Evolutionary conservation across 257 asterid genomes (phyloP).

Genomic region (Solanum chilense): DNA sequence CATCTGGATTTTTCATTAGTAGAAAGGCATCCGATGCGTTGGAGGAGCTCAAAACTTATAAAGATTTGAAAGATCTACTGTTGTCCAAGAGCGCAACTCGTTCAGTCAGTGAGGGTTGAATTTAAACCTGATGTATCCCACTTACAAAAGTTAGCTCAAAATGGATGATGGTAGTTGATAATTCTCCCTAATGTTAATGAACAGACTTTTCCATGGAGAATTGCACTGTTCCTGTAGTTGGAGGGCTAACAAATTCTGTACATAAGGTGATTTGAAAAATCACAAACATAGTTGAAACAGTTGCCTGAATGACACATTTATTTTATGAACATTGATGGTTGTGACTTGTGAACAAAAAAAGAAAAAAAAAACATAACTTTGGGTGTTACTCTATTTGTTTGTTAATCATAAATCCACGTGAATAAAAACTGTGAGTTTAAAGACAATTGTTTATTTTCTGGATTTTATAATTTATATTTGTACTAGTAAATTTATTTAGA

Average conservation of each 20-base stretch:
- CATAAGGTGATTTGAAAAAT: background rate
- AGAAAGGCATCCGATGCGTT: constrained; percentile 74
- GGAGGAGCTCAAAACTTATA: constrained; percentile 76
- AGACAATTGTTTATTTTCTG: too few species aligned
- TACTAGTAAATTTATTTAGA: too few species aligned
- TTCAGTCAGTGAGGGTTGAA: constrained; percentile 14
- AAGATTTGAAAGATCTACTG: constrained; percentile 58
- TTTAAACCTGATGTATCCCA: background rate
- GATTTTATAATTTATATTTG: too few species aligned
- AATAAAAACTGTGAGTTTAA: background rate
- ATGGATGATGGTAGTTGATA: background rate
- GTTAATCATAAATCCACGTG: background rate
- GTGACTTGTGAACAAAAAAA: background rate
- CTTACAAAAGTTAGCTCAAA: background rate
- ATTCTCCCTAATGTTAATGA: background rate
- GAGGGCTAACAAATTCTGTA: background rate
- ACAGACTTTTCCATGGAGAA: background rate
- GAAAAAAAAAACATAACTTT: background rate
- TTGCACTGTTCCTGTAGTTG: background rate
- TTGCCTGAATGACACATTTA: background rate
- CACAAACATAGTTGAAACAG: background rate
- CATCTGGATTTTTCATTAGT: constrained; percentile 49
- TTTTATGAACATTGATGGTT: background rate
- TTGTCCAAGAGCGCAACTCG: constrained; percentile 58
- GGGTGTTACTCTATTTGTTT: background rate